A percentile compares a stretch with the other conserved stretches of the same genome.
Evolutionary conservation across 164 flowering plant genomes (phyloP).

Genomic region (Platanus orientalis): DNA sequence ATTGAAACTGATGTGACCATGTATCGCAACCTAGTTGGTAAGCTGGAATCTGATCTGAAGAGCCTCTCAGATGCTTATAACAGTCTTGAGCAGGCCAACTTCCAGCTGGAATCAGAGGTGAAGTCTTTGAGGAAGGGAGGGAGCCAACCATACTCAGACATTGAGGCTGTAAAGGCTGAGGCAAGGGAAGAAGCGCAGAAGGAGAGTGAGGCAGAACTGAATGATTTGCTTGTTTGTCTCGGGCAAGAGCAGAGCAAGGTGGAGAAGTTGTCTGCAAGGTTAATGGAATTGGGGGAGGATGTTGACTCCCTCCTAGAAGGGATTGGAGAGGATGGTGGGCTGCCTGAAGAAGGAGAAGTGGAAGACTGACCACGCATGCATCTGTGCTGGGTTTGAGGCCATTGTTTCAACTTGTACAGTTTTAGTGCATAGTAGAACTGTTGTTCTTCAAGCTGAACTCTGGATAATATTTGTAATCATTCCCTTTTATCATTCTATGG

Average conservation of each 20-base stretch:
- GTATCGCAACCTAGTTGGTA: constrained; percentile 56
- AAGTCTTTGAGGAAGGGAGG: constrained; percentile 50
- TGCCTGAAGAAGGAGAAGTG: constrained; percentile 50
- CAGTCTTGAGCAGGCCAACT: constrained; percentile 81
- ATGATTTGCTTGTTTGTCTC: constrained; percentile 82
- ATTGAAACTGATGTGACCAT: constrained; percentile 60
- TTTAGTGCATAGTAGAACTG: too few species aligned
- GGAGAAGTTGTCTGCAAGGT: constrained; percentile 68
- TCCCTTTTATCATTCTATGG: too few species aligned
- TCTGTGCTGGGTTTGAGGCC: too few species aligned
- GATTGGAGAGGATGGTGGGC: constrained; percentile 73
- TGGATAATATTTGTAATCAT: too few species aligned
- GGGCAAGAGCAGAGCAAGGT: constrained; percentile 98
- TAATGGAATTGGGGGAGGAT: constrained; percentile 82
- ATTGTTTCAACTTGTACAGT: too few species aligned
- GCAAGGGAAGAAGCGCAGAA: constrained; percentile 87
- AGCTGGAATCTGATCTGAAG: constrained; percentile 74
- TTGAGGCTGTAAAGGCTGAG: constrained; percentile 64
- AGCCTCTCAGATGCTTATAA: constrained; percentile 90
- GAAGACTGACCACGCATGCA: constrained; percentile 22
- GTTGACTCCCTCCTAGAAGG: constrained; percentile 86
- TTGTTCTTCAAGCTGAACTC: too few species aligned
- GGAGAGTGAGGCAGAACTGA: constrained; percentile 88
- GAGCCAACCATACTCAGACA: constrained; percentile 51
- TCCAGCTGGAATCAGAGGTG: constrained; percentile 64